Conservation (phyloP, 2,329 filamentous ascomycete species). For the Rhinocladiella mackenziei region DNA sequence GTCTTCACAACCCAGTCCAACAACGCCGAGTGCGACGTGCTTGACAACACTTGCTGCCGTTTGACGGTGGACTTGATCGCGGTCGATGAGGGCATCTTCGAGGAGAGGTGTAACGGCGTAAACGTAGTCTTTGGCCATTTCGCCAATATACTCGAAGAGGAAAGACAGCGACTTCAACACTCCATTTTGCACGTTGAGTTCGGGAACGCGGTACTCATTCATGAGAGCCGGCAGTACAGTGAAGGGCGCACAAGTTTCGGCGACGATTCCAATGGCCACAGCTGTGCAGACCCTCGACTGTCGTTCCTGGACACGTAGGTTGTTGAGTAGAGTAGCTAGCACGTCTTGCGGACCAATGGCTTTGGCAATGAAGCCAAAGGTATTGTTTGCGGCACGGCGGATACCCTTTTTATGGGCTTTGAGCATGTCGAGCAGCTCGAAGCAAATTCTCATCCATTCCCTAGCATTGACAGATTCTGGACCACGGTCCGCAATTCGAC, state of each 20-base stretch:
- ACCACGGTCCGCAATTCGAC: conserved; percentile 93
- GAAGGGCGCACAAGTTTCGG: conserved; percentile 96
- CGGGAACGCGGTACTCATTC: conserved; percentile 98
- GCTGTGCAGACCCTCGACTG: conserved; percentile 98
- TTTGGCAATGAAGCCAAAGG: conserved; percentile 98
- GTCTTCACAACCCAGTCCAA: conserved; percentile 94
- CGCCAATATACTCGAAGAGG: conserved; percentile 97
- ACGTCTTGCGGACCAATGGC: conserved; percentile 98
- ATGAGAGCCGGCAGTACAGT: conserved; percentile 97
- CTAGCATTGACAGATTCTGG: conserved; percentile 94
- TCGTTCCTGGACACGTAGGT: conserved; percentile 92
- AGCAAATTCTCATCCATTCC: conserved; percentile 99
- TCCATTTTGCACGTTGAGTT: conserved; percentile 98
- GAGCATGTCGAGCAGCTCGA: conserved; percentile 97
- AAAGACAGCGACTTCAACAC: conserved; percentile 96
- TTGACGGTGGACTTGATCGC: conserved; percentile 95
- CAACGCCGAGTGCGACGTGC: conserved; percentile 95
- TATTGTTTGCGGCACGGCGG: conserved; percentile 96
- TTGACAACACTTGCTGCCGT: conserved; percentile 96
- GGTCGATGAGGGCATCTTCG: conserved; percentile 94
- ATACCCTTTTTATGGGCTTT: conserved; percentile 99
- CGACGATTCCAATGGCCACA: conserved; percentile 96
- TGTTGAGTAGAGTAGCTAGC: conserved; percentile 90
- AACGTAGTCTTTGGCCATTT: conserved; percentile 99
- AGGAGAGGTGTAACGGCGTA: conserved; percentile 94